Percentiles rank a stretch among this genome's conserved stretches.
These are phyloP conservation scores for Zygosaccharomyces sapae DNA, from an alignment of 1,139 yeast species.

Conservation along the genomic window DNA sequence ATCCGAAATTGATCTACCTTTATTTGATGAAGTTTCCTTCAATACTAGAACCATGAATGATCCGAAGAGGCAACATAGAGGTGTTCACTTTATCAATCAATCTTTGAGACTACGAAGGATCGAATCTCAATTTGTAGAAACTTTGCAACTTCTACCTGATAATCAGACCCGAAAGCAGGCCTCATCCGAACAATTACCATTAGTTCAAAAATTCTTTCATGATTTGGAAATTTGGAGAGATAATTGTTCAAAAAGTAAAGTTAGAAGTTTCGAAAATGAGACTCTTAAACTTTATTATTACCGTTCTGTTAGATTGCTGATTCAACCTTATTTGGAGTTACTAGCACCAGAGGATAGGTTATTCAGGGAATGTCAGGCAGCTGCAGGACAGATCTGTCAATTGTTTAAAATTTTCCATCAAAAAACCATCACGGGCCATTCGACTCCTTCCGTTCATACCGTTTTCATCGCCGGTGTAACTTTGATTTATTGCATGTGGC, in stretches of 20 bases:
- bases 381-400: constrained; percentile 60
- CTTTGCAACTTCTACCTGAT: constrained; percentile 42
- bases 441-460: constrained; percentile 58
- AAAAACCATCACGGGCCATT: constrained; percentile 53
- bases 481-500: constrained; percentile 56
- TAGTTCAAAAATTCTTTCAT: constrained; percentile 45
- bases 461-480: constrained; percentile 62
- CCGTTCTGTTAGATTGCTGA: constrained; percentile 50
- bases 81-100: constrained; percentile 49
- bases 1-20: constrained; percentile 45
- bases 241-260: constrained; percentile 38
- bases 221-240: constrained; percentile 50
- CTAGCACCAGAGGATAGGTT: constrained; percentile 54
- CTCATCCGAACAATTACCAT: constrained; percentile 39
- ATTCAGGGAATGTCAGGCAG: constrained; percentile 58
- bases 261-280: constrained; percentile 47
- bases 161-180: constrained; percentile 17
- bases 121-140: constrained; percentile 53
- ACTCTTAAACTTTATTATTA: constrained; percentile 52
- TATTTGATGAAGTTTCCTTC: constrained; percentile 37
- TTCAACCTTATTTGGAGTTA: constrained; percentile 56
- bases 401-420: constrained; percentile 55
- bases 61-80: constrained; percentile 21
- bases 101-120: constrained; percentile 49
- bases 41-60: constrained; percentile 19